Percentiles rank a stretch among this genome's conserved stretches.
Evolutionary conservation across 441 rosid genomes (phyloP).

Genomic region (Breynia disticha): DNA sequence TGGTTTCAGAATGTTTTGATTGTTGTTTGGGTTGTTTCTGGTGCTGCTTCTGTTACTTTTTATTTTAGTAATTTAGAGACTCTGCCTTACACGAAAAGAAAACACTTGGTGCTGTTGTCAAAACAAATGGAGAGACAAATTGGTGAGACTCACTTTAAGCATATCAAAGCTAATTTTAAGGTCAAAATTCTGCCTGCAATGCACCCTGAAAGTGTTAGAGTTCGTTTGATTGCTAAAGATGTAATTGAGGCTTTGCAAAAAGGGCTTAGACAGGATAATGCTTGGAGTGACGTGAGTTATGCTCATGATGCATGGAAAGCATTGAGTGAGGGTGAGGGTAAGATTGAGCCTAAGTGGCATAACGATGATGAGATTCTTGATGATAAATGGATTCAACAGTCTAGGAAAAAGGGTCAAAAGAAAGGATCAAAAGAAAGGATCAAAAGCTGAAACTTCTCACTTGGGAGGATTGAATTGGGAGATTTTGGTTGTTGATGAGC

Average conservation of each 20-base stretch:
- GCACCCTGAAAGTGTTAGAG: constrained; percentile 79
- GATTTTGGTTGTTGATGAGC: constrained; percentile 76
- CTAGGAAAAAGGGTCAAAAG: constrained; percentile 52
- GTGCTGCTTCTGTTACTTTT: constrained; percentile 41
- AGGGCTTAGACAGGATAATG: constrained; percentile 57
- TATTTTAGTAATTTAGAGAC: constrained; percentile 73
- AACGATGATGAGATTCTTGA: constrained; percentile 77
- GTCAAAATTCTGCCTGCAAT: constrained; percentile 70
- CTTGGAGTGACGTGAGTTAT: constrained; percentile 54
- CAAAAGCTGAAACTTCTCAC: constrained; percentile 40
- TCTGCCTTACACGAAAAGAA: constrained; percentile 74
- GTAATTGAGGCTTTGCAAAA: constrained; percentile 69
- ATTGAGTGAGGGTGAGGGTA: constrained; percentile 33
- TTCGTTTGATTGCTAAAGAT: constrained; percentile 59
- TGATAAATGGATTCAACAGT: constrained; percentile 69
- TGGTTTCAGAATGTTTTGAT: constrained; percentile 49
- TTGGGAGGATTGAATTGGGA: constrained; percentile 88
- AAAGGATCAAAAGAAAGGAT: constrained; percentile 40
- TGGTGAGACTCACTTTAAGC: constrained; percentile 63
- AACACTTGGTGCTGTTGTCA: constrained; percentile 70
- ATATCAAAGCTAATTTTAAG: constrained; percentile 41
- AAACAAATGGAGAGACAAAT: constrained; percentile 51
- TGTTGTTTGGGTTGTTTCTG: constrained; percentile 53
- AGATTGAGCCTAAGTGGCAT: constrained; percentile 37
- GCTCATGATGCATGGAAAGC: constrained; percentile 36